Evolutionary conservation across 768 basidiomycete genomes (phyloP).

Genomic region (Agrocybe chaxingu): DNA sequence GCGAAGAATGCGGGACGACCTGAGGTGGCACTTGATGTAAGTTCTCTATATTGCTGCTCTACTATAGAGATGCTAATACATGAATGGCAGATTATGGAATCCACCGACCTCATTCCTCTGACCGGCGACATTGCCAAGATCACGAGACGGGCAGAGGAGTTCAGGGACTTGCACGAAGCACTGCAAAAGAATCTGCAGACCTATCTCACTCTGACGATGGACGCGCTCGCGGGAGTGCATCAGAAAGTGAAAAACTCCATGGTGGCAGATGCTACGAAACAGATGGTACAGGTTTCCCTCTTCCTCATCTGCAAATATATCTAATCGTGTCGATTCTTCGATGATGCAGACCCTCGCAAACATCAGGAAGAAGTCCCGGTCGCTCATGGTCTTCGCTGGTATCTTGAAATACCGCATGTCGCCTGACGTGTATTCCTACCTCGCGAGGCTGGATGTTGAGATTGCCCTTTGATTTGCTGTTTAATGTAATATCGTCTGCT

Average conservation of each 20-base stretch:
- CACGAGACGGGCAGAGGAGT: constrained; percentile 83
- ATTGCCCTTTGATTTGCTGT: constrained; percentile 56
- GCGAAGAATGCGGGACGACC: constrained; percentile 68
- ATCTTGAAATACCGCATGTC: constrained; percentile 88
- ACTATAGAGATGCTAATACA: neutral
- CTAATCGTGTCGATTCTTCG: constrained; percentile 10
- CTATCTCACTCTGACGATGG: constrained; percentile 90
- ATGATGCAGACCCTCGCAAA: constrained; percentile 53
- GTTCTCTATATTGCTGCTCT: constrained; percentile 21
- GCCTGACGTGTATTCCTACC: constrained; percentile 84
- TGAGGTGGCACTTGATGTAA: constrained; percentile 81
- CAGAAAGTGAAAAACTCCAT: constrained; percentile 69
- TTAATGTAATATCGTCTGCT: neutral
- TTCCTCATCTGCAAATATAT: constrained; percentile 9
- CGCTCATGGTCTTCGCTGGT: constrained; percentile 85
- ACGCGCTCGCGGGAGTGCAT: constrained; percentile 80
- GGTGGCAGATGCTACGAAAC: constrained; percentile 71
- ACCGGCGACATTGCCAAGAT: constrained; percentile 83
- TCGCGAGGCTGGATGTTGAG: constrained; percentile 83
- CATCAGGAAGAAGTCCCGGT: constrained; percentile 77
- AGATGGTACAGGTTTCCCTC: constrained; percentile 52
- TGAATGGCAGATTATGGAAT: constrained; percentile 70
- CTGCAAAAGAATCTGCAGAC: constrained; percentile 87
- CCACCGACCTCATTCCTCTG: constrained; percentile 83
- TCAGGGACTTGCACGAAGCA: constrained; percentile 82